Evolutionary conservation across 2,329 filamentous ascomycete genomes (phyloP), one percentile per base, ranked within the genome.

Genomic region (Teratosphaeria viscida): DNA sequence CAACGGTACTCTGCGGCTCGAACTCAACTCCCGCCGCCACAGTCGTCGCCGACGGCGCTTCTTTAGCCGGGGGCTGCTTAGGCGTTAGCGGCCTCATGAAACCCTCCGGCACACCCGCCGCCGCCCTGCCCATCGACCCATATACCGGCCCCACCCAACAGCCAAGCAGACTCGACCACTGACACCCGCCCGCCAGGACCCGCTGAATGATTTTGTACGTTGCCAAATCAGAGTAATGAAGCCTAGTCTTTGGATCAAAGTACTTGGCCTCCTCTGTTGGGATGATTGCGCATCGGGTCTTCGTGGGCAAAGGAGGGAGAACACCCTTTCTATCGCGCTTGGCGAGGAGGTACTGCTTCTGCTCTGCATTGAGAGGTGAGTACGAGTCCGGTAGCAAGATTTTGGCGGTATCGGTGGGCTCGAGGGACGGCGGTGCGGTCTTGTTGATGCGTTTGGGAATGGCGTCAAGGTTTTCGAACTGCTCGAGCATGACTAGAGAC

Each of bases 171-270:
- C 79, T 80, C 71, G 91, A 95, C 89, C 90, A 99, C 60, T 83
- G 83, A 72, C 91, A 92, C 53, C 89, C 85, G 52, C 90, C 88
- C 1, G 79, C 82, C 57, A 84, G 76, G 14, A 95, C 80, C 59
- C 86, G 84, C 68, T 89, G 87, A 54, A 97, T 87, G 72, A 95
- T 86, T 67, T 85, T 85, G 75, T 91, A 96, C 0, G 91, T 92
- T 63, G 86, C 83, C 52, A 84, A 78, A 71, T 92, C 92, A 63
- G 84, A 82, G 74, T 92, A 99, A 0, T 86, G 84, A 16, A 97
- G 80, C 0, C 89, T 89, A 0, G 92, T 97, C 65, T 83, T 82
- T 0, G 91, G 90, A 72, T 99, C 94, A 27, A 86, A 83, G 73
- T 95, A 97, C 58, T 85, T 85, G 12, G 92, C 94, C 57, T 83